These are phyloP conservation scores for Coemansia sp. DNA, from an alignment of 192 early-diverging fungal genomes.

Conservation along the genomic window DNA sequence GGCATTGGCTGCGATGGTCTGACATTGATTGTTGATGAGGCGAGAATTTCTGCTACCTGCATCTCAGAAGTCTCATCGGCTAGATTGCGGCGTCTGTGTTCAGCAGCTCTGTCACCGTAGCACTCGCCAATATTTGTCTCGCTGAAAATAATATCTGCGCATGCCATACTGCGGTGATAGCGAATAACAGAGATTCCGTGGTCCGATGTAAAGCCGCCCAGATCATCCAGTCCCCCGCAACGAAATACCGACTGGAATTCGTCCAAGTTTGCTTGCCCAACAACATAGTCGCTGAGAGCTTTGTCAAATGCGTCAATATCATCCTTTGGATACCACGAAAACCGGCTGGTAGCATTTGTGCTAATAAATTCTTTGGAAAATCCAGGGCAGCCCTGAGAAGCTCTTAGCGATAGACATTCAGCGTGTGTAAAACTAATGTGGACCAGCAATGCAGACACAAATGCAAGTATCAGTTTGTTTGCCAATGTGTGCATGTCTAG, in stretches of 20 bases:
- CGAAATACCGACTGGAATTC: constrained; percentile 54
- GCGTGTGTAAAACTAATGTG: not conserved
- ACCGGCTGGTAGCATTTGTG: constrained; percentile 44
- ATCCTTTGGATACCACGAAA: constrained; percentile 50
- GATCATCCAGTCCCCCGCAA: constrained; percentile 41
- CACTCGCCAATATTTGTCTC: constrained; percentile 42
- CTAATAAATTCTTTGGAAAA: constrained; percentile 45
- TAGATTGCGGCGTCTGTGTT: constrained; percentile 12
- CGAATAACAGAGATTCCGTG: constrained; percentile 44
- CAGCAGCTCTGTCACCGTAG: constrained; percentile 20
- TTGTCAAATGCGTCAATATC: constrained; percentile 46
- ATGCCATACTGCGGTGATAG: constrained; percentile 52
- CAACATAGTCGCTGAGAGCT: constrained; percentile 50
- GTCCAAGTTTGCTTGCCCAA: constrained; percentile 39
- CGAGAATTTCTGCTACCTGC: constrained; percentile 35
- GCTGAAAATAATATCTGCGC: constrained; percentile 48
- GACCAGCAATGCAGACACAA: constrained; percentile 13
- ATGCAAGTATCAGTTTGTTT: constrained; percentile 12
- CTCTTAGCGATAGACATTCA: constrained; percentile 38
- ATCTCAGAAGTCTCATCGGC: constrained; percentile 16
- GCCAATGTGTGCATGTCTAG: constrained; percentile 8
- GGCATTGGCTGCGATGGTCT: constrained; percentile 23
- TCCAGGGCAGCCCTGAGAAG: constrained; percentile 49
- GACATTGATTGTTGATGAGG: constrained; percentile 18
- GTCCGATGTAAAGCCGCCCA: constrained; percentile 46